A percentile compares a stretch with the other conserved stretches of the same genome.
Conservation (phyloP, 2,329 filamentous ascomycete genomes). For the Talaromyces sp. region DNA sequence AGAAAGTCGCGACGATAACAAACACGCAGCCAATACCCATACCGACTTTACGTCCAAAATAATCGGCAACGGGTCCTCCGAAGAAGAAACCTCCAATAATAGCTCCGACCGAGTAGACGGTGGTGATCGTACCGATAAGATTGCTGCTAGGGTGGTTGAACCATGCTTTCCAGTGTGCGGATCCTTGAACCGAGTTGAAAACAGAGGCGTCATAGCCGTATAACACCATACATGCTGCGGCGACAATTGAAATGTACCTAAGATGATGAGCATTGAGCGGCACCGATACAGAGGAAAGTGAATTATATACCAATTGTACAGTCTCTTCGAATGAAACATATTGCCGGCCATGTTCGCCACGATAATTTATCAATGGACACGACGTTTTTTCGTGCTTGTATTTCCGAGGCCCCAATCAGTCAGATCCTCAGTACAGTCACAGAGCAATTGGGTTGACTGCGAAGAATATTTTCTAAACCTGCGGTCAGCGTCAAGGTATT, state of each 20-base stretch:
- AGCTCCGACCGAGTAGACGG: conserved; percentile 67
- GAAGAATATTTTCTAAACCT: neutral
- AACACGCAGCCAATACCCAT: conserved; percentile 64
- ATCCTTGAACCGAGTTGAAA: conserved; percentile 69
- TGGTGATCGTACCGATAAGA: conserved; percentile 60
- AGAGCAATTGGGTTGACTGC: neutral
- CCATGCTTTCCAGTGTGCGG: conserved; percentile 63
- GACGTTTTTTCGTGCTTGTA: neutral
- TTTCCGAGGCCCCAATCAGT: neutral
- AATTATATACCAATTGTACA: conserved; percentile 14
- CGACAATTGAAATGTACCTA: conserved; percentile 66
- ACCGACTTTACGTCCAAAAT: conserved; percentile 59
- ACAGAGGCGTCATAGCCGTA: conserved; percentile 73
- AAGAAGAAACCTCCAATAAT: conserved; percentile 69
- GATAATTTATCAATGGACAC: neutral
- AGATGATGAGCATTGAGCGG: neutral
- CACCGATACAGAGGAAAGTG: too few species aligned
- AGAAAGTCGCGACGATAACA: conserved; percentile 65
- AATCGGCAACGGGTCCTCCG: conserved; percentile 62
- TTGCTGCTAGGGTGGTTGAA: conserved; percentile 51
- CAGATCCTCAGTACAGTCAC: neutral
- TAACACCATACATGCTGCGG: conserved; percentile 70
- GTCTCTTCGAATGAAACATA: conserved; percentile 6
- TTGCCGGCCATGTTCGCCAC: neutral
- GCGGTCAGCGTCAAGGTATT: neutral